Evolutionary conservation across 2,329 filamentous ascomycete species (phyloP), one percentile per base, ranked within the genome.

Genomic region (Colletotrichum incanum): DNA sequence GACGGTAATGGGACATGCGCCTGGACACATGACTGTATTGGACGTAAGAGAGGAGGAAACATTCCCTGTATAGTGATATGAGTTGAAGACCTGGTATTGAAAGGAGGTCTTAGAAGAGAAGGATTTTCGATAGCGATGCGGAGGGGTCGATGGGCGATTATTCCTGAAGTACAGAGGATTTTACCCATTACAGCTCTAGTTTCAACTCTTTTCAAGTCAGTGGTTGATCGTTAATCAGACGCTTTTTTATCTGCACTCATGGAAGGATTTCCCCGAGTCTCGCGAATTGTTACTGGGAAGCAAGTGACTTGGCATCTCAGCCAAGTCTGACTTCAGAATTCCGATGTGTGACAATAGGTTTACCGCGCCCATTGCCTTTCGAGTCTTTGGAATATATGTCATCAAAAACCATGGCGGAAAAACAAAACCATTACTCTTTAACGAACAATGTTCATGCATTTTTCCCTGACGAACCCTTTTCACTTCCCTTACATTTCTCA

Each of bases 11-110:
- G 87, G 86, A 0, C 91, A 93, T 81, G 86, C 86, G 23, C 90
- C 90, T 0, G 89, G 89, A 0, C 84, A 91, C 77, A 92, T 92
- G 90, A 77, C 92, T 52, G 80, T 91, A 1, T 78, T 91, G 64
- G 90, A 92, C 78, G 81, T 82, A 59, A 80, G 76, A 28, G 83
- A 86, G 67, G 80, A 82, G 14, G 85, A 88, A 26, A 76, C 76
- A 9, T 77, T 79, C 3, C 52, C 54, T 11, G 45, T 31, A 31
- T 31, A 4, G 1, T 34, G 5, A 60, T 23, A 11, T 45, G 34
- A 49, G 0, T n/a, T 16, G 18, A 9, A 5, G n/a, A 3, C 8
- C 23, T 26, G 43, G 12, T 8, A 5, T 16, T 11, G 12, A 8
- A 26, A 3, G 11, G 18, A 37, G 9, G 5, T 2, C 1, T 2